phyloP scores from a whole-genome alignment of 371 early-diverging fungal species.

The Mortierella sp. region DNA sequence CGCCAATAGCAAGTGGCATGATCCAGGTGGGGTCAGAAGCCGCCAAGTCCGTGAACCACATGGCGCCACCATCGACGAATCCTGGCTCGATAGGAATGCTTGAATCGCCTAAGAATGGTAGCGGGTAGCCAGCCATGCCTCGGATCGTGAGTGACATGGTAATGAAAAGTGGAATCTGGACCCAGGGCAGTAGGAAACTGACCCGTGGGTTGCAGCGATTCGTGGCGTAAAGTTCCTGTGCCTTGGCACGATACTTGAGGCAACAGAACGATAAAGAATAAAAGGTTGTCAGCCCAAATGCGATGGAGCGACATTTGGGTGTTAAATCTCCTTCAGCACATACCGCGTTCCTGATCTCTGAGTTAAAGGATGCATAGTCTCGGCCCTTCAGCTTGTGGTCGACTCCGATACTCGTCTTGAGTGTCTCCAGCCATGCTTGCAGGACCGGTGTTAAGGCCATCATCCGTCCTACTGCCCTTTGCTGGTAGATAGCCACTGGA shows the following conservation, averaged over 20 bases:
- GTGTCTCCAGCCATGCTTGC: slow-evolving; percentile 71
- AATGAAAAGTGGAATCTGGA: slow-evolving; percentile 84
- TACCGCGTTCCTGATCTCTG: slow-evolving; percentile 64
- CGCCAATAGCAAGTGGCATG: slow-evolving; percentile 76
- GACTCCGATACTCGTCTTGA: slow-evolving; percentile 61
- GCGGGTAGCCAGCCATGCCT: slow-evolving; percentile 71
- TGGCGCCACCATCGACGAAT: slow-evolving; percentile 71
- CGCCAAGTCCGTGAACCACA: slow-evolving; percentile 79
- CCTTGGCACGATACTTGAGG: slow-evolving; percentile 66
- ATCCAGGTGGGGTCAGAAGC: slow-evolving; percentile 77
- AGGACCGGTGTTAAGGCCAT: slow-evolving; percentile 70
- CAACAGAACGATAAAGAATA: not conserved
- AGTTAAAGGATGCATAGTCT: slow-evolving; percentile 61
- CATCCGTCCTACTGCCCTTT: slow-evolving; percentile 68
- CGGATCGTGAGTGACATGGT: slow-evolving; percentile 77
- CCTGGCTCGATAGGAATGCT: slow-evolving; percentile 58
- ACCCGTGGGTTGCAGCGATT: slow-evolving; percentile 74
- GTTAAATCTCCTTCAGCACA: too few relatives aligned
- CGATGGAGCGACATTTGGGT: too few relatives aligned
- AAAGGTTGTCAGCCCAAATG: too few relatives aligned
- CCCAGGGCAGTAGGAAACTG: slow-evolving; percentile 73
- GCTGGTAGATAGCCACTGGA: slow-evolving; percentile 83
- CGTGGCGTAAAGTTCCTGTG: slow-evolving; percentile 66
- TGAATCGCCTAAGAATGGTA: slow-evolving; percentile 62
- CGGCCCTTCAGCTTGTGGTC: slow-evolving; percentile 58